Base-by-base conservation (phyloP, 176 grass and related monocot genomes). In the Ensete ventricosum region DNA sequence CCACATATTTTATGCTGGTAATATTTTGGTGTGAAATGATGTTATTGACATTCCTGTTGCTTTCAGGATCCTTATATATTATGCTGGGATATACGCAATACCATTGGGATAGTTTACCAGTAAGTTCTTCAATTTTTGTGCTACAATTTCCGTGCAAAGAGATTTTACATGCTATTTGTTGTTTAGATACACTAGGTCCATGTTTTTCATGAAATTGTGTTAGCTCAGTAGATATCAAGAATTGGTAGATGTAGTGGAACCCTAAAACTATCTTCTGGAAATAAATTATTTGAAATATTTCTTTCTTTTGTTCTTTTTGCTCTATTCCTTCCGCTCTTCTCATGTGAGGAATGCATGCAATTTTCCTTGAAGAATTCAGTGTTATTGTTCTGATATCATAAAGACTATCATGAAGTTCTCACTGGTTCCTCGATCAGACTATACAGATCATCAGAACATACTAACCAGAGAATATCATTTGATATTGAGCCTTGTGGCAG, bases 41-140 rank as follows among this genome's bases (percentile, higher is more conserved):
- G 72, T 29, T 74, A 25, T 55, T 57, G 52, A 25, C 23, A 29
- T 8, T 34, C 14, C 11, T 74, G n/a, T 52, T 72, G 17, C 53
- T 58, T 74, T 67, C 78, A 98, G 94, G 94, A 98, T 91, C 88
- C 88, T 52, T 91, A 93, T 83, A 93, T 98, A 87, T 79, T 98
- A 76, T 98, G 94, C 83, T 98, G 94, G 94, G 94, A 98, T 87
- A 85, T 98, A 79, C 88, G 94, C 53, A 93, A 97, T 71, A 98
- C 90, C 53, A 84, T 87, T 72, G 84, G 71, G 9, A 81, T 93
- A 85, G 90, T 93, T 84, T 98, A 98, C 82, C 88, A 93, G 94
- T 98, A 87, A 91, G 94, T 80, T 66, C 66, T 49, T 69, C 34
- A 43, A 69, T 69, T 14, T 17, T 48, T 17, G 43, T 65, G 21